Evolutionary conservation across 1,284 basidiomycete genomes (phyloP).

Genomic region (Porphyrellus sp.): DNA sequence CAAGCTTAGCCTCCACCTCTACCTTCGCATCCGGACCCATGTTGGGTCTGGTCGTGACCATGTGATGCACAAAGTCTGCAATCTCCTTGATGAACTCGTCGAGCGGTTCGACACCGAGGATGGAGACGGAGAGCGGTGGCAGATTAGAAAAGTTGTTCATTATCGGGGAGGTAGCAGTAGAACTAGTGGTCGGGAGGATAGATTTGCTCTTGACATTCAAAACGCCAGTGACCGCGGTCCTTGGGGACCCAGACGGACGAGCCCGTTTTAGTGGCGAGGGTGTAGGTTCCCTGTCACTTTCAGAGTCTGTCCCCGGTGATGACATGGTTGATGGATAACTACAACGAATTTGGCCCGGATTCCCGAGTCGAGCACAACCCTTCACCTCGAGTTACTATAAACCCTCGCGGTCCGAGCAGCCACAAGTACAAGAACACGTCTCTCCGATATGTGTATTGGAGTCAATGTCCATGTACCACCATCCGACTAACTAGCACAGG

Average conservation of each 20-base stretch:
- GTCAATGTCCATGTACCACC: slow-evolving; percentile 48
- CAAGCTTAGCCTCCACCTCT: slow-evolving; percentile 94
- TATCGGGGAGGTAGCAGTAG: slow-evolving; percentile 13
- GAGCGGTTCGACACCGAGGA: slow-evolving; percentile 88
- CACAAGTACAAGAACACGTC: too few relatives aligned
- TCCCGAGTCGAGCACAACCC: slow-evolving; percentile 1
- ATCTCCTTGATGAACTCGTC: slow-evolving; percentile 93
- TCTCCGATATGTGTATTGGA: background rate
- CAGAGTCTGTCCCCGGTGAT: slow-evolving; percentile 32
- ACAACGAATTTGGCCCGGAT: background rate
- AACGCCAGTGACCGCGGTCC: slow-evolving; percentile 10
- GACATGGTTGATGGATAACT: slow-evolving; percentile 28
- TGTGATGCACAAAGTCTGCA: slow-evolving; percentile 85
- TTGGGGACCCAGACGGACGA: slow-evolving; percentile 26
- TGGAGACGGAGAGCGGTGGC: slow-evolving; percentile 80
- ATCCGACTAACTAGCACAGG: slow-evolving; percentile 54
- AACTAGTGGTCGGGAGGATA: slow-evolving; percentile 7
- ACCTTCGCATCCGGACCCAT: slow-evolving; percentile 45
- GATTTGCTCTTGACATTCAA: slow-evolving; percentile 24
- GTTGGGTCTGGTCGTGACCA: slow-evolving; percentile 55
- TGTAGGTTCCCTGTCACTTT: slow-evolving; percentile 30
- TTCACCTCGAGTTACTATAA: slow-evolving; percentile 5
- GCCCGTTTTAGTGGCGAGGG: slow-evolving; percentile 30
- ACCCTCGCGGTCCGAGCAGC: too few relatives aligned
- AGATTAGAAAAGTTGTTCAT: slow-evolving; percentile 34